Evolutionary conservation across 371 early-diverging fungal genomes (phyloP).

Genomic region (Fennellomyces sp.): DNA sequence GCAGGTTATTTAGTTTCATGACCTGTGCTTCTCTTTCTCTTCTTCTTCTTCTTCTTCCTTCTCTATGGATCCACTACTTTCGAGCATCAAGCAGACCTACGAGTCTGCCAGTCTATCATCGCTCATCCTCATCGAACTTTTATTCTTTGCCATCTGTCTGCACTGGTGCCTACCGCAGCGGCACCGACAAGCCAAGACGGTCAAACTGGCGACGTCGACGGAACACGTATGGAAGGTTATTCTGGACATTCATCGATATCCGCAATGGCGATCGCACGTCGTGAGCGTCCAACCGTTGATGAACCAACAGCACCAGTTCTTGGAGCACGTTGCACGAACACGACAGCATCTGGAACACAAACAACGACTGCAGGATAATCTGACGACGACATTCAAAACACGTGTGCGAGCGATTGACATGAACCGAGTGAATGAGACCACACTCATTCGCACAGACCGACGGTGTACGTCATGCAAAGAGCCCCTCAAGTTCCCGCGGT

Average conservation of each 20-base stretch:
- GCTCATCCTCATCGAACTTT: slow-evolving; percentile 12
- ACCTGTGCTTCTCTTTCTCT: background rate
- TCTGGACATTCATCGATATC: slow-evolving; percentile 16
- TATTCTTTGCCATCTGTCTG: slow-evolving; percentile 13
- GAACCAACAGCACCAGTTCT: slow-evolving; percentile 4
- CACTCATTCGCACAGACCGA: slow-evolving; percentile 12
- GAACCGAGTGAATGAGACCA: slow-evolving; percentile 5
- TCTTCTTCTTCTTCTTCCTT: background rate
- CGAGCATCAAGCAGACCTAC: background rate
- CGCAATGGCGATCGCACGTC: slow-evolving; percentile 22
- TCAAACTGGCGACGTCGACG: background rate
- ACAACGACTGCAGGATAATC: background rate
- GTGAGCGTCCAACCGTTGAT: slow-evolving; percentile 10
- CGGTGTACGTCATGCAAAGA: background rate
- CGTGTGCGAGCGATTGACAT: slow-evolving; percentile 17
- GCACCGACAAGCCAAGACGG: slow-evolving; percentile 8
- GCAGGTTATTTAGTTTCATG: background rate
- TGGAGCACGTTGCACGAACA: slow-evolving; percentile 21
- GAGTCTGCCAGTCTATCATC: slow-evolving; percentile 16
- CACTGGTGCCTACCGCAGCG: slow-evolving; percentile 16
- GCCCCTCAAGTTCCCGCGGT: slow-evolving; percentile 4
- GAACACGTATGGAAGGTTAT: slow-evolving; percentile 12
- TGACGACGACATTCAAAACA: slow-evolving; percentile 2
- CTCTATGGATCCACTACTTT: slow-evolving; percentile 1
- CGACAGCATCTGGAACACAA: slow-evolving; percentile 19